phyloP scores from a whole-genome alignment of 768 basidiomycete species.

The Boletus patriciae region DNA sequence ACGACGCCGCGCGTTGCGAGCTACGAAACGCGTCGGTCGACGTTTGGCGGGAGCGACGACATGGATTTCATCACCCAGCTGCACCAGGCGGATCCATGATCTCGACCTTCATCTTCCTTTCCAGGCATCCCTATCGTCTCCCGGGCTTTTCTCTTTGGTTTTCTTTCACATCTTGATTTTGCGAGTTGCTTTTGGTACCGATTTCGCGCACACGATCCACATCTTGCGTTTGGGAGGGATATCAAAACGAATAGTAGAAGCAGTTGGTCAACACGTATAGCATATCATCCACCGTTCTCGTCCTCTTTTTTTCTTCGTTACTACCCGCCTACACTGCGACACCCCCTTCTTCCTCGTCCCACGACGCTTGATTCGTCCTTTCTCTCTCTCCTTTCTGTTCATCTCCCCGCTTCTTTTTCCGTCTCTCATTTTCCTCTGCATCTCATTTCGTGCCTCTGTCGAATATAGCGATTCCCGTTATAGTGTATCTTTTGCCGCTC shows the following conservation, averaged over 20 bases:
- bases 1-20: constrained; percentile 3
- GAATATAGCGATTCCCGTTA: constrained; percentile 12
- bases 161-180: constrained; percentile 9
- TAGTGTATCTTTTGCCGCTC: constrained; percentile 21
- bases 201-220: constrained; percentile 4
- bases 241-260: constrained; percentile 6
- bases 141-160: neutral
- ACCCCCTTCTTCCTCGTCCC: neutral
- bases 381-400: neutral
- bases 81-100: constrained; percentile 16
- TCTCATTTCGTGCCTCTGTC: neutral
- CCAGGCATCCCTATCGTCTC: neutral
- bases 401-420: neutral
- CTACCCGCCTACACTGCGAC: constrained; percentile 8
- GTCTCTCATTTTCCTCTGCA: neutral
- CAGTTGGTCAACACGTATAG: constrained; percentile 11
- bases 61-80: constrained; percentile 18
- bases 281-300: constrained; percentile 7
- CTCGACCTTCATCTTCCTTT: neutral
- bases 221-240: constrained; percentile 10
- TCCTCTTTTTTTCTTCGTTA: neutral
- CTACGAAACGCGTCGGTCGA: constrained; percentile 19
- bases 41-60: constrained; percentile 31
- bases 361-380: neutral
- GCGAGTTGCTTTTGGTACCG: constrained; percentile 2